Percentiles rank a stretch among this genome's conserved stretches.
phyloP scores from a whole-genome alignment of 2,329 filamentous ascomycete species.

The Hymenoscyphus occultus region DNA sequence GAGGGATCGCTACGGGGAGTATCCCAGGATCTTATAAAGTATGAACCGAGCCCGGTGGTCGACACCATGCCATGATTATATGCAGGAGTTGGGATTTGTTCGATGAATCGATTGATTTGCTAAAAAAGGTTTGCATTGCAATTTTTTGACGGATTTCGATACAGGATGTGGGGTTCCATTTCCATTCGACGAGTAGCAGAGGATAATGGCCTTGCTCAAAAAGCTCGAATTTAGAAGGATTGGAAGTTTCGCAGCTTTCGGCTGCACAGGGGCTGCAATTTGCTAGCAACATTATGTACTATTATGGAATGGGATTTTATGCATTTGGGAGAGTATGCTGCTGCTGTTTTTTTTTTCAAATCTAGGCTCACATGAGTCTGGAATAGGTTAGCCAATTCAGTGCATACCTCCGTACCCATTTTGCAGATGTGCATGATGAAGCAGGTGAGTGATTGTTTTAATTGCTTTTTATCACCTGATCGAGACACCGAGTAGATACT shows the following conservation, averaged over 20 bases:
- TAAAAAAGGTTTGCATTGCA: neutral
- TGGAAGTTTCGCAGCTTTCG: neutral
- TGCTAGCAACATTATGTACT: neutral
- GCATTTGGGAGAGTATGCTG: neutral
- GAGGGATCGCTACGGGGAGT: neutral
- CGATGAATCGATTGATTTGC: neutral
- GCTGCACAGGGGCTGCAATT: neutral
- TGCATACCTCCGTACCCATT: conserved; percentile 1
- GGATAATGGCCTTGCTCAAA: neutral
- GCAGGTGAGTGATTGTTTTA: neutral
- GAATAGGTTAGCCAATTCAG: neutral
- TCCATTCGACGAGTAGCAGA: neutral
- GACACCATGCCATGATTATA: conserved; percentile 5
- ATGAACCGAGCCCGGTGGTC: neutral
- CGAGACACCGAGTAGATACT: neutral
- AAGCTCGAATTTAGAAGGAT: neutral
- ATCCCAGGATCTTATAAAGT: neutral
- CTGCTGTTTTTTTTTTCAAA: neutral
- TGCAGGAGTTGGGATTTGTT: conserved; percentile 5
- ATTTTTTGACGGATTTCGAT: conserved; percentile 1
- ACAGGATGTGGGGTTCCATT: neutral
- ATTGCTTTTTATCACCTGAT: neutral
- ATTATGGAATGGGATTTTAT: neutral
- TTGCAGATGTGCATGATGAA: neutral
- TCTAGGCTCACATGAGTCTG: neutral